Percentiles rank a stretch among this genome's conserved stretches.
Conservation (phyloP, 257 asterid species). For the Fraxinus americana region DNA sequence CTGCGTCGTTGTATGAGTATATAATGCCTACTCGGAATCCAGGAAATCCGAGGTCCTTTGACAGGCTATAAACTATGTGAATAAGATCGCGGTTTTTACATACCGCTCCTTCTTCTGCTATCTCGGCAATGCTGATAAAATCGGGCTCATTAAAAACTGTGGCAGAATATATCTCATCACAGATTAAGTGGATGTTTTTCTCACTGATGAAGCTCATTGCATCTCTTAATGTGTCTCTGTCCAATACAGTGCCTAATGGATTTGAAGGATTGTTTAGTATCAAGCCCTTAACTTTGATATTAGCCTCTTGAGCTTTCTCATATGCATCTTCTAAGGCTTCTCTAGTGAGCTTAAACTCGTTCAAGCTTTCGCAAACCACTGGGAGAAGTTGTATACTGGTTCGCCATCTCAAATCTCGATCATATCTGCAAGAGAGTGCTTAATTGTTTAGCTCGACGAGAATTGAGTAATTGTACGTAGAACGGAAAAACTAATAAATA, state of each 20-base stretch:
- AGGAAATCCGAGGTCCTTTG: slow-evolving; percentile 85
- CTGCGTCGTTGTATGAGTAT: slow-evolving; percentile 70
- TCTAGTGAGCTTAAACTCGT: slow-evolving; percentile 57
- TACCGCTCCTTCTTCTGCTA: slow-evolving; percentile 36
- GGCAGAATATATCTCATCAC: slow-evolving; percentile 89
- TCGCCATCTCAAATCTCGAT: slow-evolving; percentile 82
- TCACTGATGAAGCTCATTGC: slow-evolving; percentile 44
- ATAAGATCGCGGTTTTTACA: slow-evolving; percentile 50
- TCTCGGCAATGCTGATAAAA: slow-evolving; percentile 71
- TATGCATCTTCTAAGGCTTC: slow-evolving; percentile 64
- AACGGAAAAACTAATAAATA: too few species aligned
- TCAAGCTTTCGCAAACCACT: slow-evolving; percentile 63
- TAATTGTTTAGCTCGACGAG: background rate
- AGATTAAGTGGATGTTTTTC: slow-evolving; percentile 63
- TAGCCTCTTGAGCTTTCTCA: slow-evolving; percentile 50
- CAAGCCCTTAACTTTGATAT: slow-evolving; percentile 62
- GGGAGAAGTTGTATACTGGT: slow-evolving; percentile 70
- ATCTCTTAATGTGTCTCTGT: slow-evolving; percentile 48
- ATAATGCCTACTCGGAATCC: slow-evolving; percentile 79
- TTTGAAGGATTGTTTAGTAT: slow-evolving; percentile 86
- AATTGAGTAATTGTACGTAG: background rate
- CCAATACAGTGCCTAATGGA: slow-evolving; percentile 76
- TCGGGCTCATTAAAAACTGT: slow-evolving; percentile 67
- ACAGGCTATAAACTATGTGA: slow-evolving; percentile 80
- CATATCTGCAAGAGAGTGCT: slow-evolving; percentile 51